Percentiles rank a stretch among this genome's conserved stretches.
phyloP scores from a whole-genome alignment of 306 rosid species.

The Cajanus cajan region DNA sequence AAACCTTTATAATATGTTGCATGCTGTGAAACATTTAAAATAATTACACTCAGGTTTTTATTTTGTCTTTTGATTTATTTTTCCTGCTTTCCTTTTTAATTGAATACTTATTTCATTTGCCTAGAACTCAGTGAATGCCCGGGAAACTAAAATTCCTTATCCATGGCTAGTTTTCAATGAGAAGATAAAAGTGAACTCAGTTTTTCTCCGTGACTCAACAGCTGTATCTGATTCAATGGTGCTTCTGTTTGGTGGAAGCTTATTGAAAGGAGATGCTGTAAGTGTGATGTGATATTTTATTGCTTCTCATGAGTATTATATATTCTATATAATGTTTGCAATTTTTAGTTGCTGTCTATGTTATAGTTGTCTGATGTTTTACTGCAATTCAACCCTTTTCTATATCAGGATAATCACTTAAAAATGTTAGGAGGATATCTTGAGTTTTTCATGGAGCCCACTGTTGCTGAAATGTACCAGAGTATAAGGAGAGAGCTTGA shows the following conservation, averaged over 20 bases:
- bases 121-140: slow-evolving; percentile 93
- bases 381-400: slow-evolving; percentile 18
- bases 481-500: slow-evolving; percentile 72
- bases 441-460: slow-evolving; percentile 87
- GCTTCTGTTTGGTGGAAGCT: slow-evolving; percentile 90
- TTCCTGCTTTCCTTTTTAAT: slow-evolving; percentile 25
- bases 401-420: slow-evolving; percentile 75
- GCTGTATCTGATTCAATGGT: slow-evolving; percentile 82
- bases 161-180: slow-evolving; percentile 97
- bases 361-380: slow-evolving; percentile 8
- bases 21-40: slow-evolving; percentile 18
- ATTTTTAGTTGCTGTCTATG: background rate
- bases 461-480: slow-evolving; percentile 69
- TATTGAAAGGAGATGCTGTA: slow-evolving; percentile 68
- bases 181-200: slow-evolving; percentile 95
- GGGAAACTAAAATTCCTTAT: slow-evolving; percentile 84
- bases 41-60: background rate
- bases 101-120: slow-evolving; percentile 31
- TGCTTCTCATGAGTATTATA: background rate
- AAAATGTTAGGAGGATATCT: slow-evolving; percentile 95
- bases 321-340: background rate
- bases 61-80: background rate
- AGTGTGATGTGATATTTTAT: slow-evolving; percentile 27
- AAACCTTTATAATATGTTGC: slow-evolving; percentile 10
- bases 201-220: slow-evolving; percentile 95